Base-by-base conservation (phyloP, 2,329 filamentous ascomycete genomes). In the Scedosporium minutisporum region DNA sequence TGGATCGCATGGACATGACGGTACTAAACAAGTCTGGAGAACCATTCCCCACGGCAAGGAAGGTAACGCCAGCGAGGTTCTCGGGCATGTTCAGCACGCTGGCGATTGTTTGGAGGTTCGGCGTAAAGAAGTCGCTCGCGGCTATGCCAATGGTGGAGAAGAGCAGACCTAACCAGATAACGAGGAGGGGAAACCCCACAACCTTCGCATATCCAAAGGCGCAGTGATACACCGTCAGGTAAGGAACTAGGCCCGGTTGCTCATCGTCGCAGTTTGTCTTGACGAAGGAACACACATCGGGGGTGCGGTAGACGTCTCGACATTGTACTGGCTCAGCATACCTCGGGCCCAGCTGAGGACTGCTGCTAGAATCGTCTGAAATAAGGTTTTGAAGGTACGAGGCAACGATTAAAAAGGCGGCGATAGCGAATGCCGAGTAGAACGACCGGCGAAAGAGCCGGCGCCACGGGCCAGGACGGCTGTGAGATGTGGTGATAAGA, bases 1-100 rank as follows among this genome's bases (percentile, higher is more conserved):
- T 91, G 25, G 93, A 96, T 70, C 87, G 88, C 91, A 99, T 97
- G 68, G 95, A 96, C 16, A 95, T 95, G 76, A 99, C 97, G 2
- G 95, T 99, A 67, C 93, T 97, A 75, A 99, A 99, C 57, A 99
- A 93, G 75, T 99, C 95, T 2, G 95, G 95, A 65, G 93, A 97
- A 61, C 95, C 95, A 78, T 99, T 99, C 66, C 95, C 95, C 75
- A 99, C 96, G 7, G 95, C 95, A 61, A 99, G 78, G 70, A 99
- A 96, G 0, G 95, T 99, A 29, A 99, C 96, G 42, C 95, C 95
- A 0, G 95, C 92, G 75, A 99, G 82, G 73, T 91, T 97, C 78
- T 99, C 93, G 73, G 93, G 97, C 79, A 99, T 88, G 21, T 93
- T 93, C 29, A 97, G 81, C 61, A 97, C 86, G 63, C 83, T 88